Evolutionary conservation across 2,329 filamentous ascomycete genomes (phyloP), one percentile per base, ranked within the genome.

Genomic region (Penicillium olsonii): DNA sequence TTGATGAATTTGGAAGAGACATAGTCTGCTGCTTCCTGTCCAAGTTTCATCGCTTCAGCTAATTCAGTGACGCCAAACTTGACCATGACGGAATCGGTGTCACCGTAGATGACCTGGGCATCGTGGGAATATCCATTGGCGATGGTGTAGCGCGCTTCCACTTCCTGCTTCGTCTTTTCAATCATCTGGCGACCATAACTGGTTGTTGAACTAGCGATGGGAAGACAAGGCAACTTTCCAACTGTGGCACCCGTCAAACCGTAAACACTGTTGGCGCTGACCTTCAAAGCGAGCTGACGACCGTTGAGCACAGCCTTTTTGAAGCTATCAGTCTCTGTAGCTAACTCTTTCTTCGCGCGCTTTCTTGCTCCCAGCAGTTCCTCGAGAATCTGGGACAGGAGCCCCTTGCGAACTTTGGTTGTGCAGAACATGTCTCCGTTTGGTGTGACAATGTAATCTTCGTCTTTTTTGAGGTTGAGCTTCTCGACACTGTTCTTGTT

Each of bases 11-110:
- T 96, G 38, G 83, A 82, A 4, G 94, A 96, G 34, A 99, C 94
- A 61, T 79, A 95, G 17, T 86, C 80, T 0, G 94, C 88, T 10
- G 94, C 94, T 69, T 99, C 92, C 66, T 96, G 83, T n/a, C 94
- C 94, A 19, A 99, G 78, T 65, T 88, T 91, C 94, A 99, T 99
- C 18, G 91, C 87, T 57, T 94, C 89, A 5, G 83, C 81, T 15
- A 99, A 78, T 56, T 96, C 91, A 35, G 84, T 86, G 9, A 91
- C 92, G 37, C 94, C 94, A 60, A 99, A 99, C 67, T 96, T 97
- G 54, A 99, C 92, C 94, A 99, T 99, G 75, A 99, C 94, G 8
- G 94, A 99, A 80, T 99, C 94, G 2, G 94, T 99, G 72, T 99
- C 94, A 76, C 94, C 94, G 62, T 99, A 99, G 56, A 99, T 95